Evolutionary conservation across 495 filamentous ascomycete species (phyloP).

Genomic region (Podospora pseudoanserina): DNA sequence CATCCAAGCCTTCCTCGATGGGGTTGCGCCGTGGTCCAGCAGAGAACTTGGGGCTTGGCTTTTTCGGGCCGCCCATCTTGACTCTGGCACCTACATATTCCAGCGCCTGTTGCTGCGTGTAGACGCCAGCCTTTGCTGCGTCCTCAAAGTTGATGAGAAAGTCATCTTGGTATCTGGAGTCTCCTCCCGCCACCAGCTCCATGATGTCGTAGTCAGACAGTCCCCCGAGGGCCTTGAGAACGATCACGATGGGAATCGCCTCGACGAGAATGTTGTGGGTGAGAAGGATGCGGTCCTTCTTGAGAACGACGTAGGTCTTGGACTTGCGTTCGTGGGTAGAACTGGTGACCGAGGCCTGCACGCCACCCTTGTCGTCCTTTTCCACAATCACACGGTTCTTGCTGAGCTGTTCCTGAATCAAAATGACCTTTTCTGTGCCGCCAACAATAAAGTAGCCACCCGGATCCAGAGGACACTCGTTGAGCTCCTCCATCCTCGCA

Average conservation of each 20-base stretch:
- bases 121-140: conserved; percentile 71
- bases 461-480: conserved; percentile 93
- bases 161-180: conserved; percentile 83
- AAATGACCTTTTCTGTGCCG: conserved; percentile 91
- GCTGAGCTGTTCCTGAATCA: conserved; percentile 96
- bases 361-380: conserved; percentile 76
- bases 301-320: conserved; percentile 89
- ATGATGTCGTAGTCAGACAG: conserved; percentile 92
- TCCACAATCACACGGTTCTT: conserved; percentile 99
- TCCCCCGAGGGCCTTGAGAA: conserved; percentile 90
- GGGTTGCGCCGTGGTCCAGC: conserved; percentile 56
- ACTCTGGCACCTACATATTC: conserved; percentile 84
- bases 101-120: conserved; percentile 89
- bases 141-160: conserved; percentile 95
- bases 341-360: conserved; percentile 97
- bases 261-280: conserved; percentile 92
- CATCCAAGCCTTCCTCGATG: conserved; percentile 85
- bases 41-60: conserved; percentile 36
- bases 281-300: conserved; percentile 84
- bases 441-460: conserved; percentile 92
- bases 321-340: conserved; percentile 96
- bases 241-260: conserved; percentile 84
- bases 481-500: conserved; percentile 75
- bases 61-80: conserved; percentile 68
- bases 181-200: conserved; percentile 77